Evolutionary conservation across 1,139 yeast genomes (phyloP).

Genomic region (Blastobotrys buckinghamii): DNA sequence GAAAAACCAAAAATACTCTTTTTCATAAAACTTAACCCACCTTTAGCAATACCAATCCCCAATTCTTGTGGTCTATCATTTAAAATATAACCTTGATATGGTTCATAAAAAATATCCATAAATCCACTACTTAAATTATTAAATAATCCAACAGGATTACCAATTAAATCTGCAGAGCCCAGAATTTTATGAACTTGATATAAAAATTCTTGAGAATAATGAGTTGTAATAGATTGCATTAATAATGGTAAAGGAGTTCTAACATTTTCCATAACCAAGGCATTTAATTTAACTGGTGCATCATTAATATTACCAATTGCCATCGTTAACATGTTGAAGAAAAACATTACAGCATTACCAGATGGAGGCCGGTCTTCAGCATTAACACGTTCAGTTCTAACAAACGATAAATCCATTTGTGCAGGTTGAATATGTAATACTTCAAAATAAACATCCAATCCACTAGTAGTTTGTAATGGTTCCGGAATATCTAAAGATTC

Average conservation of each 20-base stretch:
- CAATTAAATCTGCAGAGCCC: conserved; percentile 94
- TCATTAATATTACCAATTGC: conserved; percentile 96
- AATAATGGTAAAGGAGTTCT: conserved; percentile 79
- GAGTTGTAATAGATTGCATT: conserved; percentile 66
- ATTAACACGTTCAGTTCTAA: conserved; percentile 77
- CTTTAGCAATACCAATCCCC: conserved; percentile 93
- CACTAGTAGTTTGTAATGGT: conserved; percentile 54
- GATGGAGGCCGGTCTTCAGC: conserved; percentile 51
- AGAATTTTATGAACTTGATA: conserved; percentile 88
- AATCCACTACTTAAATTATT: conserved; percentile 92
- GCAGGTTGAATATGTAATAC: conserved; percentile 90
- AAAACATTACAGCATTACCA: conserved; percentile 60
- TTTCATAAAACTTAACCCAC: conserved; percentile 88
- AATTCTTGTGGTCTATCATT: conserved; percentile 94
- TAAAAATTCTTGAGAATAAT: conserved; percentile 87
- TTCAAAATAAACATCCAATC: conserved; percentile 83
- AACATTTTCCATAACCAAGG: conserved; percentile 81
- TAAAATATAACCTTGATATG: conserved; percentile 90
- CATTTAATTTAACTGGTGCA: conserved; percentile 89
- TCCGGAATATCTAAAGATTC: conserved; percentile 60
- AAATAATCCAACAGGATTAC: conserved; percentile 95
- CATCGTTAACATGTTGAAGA: conserved; percentile 86
- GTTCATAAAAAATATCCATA: conserved; percentile 93
- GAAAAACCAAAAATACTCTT: conserved; percentile 94
- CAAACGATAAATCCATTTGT: conserved; percentile 82